Evolutionary conservation across 805 yeast genomes (phyloP).

Genomic region (Starmerella vaccinii): DNA sequence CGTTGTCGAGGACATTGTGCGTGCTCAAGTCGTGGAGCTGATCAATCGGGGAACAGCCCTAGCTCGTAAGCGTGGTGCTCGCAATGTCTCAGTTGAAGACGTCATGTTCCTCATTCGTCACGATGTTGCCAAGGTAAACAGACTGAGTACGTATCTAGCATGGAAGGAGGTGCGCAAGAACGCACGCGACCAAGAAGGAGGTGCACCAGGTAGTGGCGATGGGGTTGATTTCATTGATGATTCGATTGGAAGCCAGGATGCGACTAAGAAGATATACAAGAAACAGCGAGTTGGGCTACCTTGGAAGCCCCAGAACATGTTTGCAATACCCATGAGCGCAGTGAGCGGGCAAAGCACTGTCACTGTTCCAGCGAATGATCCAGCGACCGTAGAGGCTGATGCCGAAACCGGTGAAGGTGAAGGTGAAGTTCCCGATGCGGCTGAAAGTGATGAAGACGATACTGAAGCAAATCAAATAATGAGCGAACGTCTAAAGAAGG

Average conservation of each 20-base stretch:
- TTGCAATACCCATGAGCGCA: conserved; percentile 39
- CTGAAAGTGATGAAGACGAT: conserved; percentile 38
- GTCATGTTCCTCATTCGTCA: conserved; percentile 85
- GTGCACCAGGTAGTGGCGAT: conserved; percentile 39
- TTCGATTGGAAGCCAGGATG: conserved; percentile 29
- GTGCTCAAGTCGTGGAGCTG: conserved; percentile 88
- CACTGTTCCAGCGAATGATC: not conserved
- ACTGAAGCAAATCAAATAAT: conserved; percentile 88
- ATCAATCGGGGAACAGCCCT: conserved; percentile 62
- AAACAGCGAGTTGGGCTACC: conserved; percentile 71
- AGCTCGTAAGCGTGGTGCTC: conserved; percentile 69
- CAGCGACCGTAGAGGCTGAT: not conserved
- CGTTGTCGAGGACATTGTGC: conserved; percentile 87
- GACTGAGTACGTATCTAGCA: conserved; percentile 79
- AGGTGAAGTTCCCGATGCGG: not conserved
- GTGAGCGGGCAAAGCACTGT: conserved; percentile 5
- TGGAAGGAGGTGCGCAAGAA: conserved; percentile 95
- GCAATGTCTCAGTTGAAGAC: conserved; percentile 82
- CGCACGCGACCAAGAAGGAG: conserved; percentile 56
- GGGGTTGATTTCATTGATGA: conserved; percentile 46
- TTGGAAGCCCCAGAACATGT: conserved; percentile 93
- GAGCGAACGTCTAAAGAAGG: conserved; percentile 76
- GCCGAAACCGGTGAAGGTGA: not conserved
- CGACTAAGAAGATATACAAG: conserved; percentile 30
- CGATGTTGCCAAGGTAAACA: conserved; percentile 85